Conservation (phyloP, 805 yeast species). For the Groenewaldozyma salmanticensis region DNA sequence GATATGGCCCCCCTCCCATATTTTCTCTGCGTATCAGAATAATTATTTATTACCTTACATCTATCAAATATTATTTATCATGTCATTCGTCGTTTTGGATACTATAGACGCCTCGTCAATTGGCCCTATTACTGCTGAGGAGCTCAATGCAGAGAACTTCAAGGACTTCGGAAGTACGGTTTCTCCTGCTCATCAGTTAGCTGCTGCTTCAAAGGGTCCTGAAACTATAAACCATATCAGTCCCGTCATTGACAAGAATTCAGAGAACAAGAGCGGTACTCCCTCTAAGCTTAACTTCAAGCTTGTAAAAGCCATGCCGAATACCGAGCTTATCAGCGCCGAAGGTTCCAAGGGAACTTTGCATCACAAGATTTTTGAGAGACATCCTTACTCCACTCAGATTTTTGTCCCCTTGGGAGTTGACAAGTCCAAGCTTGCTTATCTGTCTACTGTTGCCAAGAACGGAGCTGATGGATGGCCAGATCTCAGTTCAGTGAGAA, state of each 20-base stretch:
- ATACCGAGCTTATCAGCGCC: slow-evolving; percentile 44
- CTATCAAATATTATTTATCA: too few species aligned
- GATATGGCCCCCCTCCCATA: too few species aligned
- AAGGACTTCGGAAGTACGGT: slow-evolving; percentile 65
- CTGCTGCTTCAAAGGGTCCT: slow-evolving; percentile 60
- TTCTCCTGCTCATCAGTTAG: slow-evolving; percentile 66
- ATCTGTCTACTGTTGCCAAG: slow-evolving; percentile 72
- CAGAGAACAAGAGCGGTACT: slow-evolving; percentile 36
- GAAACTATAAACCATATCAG: slow-evolving; percentile 77
- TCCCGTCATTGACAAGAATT: slow-evolving; percentile 47
- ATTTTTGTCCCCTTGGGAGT: slow-evolving; percentile 86
- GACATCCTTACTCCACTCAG: slow-evolving; percentile 85
- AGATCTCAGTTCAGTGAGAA: slow-evolving; percentile 47
- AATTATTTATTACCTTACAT: too few species aligned
- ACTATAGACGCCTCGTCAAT: not conserved
- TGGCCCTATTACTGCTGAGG: slow-evolving; percentile 33
- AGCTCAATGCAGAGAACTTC: slow-evolving; percentile 57
- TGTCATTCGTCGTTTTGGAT: too few species aligned
- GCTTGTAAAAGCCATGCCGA: slow-evolving; percentile 73
- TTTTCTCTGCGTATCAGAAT: too few species aligned
- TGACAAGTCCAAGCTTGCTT: slow-evolving; percentile 39
- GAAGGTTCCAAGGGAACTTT: slow-evolving; percentile 15
- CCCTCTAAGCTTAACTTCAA: slow-evolving; percentile 64
- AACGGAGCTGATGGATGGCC: slow-evolving; percentile 45
- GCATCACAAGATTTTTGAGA: slow-evolving; percentile 72